These are phyloP conservation scores for Baorangia bicolor DNA, from an alignment of 768 basidiomycete genomes.

Conservation along the genomic window DNA sequence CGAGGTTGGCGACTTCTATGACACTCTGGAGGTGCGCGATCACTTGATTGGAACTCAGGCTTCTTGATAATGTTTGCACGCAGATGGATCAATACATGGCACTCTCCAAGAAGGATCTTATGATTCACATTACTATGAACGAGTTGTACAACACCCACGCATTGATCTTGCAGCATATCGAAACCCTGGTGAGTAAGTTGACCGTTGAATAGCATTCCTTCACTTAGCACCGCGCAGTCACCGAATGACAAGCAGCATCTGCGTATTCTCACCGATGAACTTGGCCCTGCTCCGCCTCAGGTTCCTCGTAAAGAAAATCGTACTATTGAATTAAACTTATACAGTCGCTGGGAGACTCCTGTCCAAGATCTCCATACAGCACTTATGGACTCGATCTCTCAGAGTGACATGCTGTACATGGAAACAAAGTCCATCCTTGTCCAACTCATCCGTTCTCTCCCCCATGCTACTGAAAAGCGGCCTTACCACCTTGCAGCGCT, in stretches of 20 bases:
- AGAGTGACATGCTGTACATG: conserved; percentile 99
- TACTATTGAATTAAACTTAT: conserved; percentile 86
- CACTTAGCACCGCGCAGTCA: conserved; percentile 51
- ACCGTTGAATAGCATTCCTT: neutral
- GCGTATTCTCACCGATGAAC: conserved; percentile 94
- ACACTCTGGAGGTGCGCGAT: conserved; percentile 83
- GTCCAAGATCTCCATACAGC: conserved; percentile 97
- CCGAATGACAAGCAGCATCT: conserved; percentile 98
- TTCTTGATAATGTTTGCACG: neutral
- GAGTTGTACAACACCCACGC: conserved; percentile 99
- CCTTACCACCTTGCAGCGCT: conserved; percentile 88
- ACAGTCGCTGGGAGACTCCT: conserved; percentile 99
- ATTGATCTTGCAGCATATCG: conserved; percentile 91
- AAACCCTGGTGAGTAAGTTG: conserved; percentile 70
- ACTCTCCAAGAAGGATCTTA: conserved; percentile 96
- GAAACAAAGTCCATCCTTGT: conserved; percentile 99
- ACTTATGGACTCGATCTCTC: conserved; percentile 95
- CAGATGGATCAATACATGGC: conserved; percentile 99
- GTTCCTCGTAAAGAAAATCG: conserved; percentile 98
- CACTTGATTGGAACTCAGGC: neutral
- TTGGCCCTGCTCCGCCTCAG: conserved; percentile 89
- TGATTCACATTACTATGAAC: conserved; percentile 98
- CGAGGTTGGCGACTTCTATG: conserved; percentile 99
- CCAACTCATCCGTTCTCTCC: conserved; percentile 93
- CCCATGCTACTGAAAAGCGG: conserved; percentile 75